phyloP scores from a whole-genome alignment of 306 rosid species.

The Rosa chinensis region DNA sequence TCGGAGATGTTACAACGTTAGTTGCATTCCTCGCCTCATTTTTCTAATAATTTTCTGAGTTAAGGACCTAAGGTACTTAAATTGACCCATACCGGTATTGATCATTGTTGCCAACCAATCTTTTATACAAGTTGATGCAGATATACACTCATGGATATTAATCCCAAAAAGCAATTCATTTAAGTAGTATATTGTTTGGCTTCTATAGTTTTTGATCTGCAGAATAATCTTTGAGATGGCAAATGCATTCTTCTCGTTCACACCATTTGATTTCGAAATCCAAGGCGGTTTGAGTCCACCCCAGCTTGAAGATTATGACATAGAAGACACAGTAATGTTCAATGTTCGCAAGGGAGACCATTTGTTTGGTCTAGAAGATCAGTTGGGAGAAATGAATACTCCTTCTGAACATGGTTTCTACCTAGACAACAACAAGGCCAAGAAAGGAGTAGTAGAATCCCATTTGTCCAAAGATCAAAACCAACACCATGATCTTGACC shows the following conservation, averaged over 20 bases:
- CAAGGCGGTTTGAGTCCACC: constrained; percentile 25
- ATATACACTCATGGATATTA: background rate
- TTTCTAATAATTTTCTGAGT: background rate
- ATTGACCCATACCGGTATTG: background rate
- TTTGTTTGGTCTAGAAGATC: constrained; percentile 28
- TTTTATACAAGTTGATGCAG: background rate
- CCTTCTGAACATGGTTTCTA: constrained; percentile 5
- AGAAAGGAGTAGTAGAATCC: background rate
- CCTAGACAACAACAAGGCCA: constrained; percentile 6
- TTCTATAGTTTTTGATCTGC: background rate
- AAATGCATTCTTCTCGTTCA: constrained; percentile 29
- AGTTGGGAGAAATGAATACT: constrained; percentile 24
- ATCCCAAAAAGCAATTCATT: background rate
- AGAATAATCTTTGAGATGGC: constrained; percentile 25
- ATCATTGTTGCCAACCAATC: constrained; percentile 17
- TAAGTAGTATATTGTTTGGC: background rate
- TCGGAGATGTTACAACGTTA: constrained; percentile 37
- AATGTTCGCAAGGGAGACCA: constrained; percentile 13
- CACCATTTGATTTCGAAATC: constrained; percentile 41
- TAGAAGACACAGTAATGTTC: background rate
- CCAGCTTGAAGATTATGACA: constrained; percentile 25
- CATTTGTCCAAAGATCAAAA: constrained; percentile 27
- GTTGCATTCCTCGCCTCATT: constrained; percentile 22
- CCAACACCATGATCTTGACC: background rate
- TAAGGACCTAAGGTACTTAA: background rate